phyloP scores from a whole-genome alignment of 805 yeast genomes.

The Candida ponderosae region DNA sequence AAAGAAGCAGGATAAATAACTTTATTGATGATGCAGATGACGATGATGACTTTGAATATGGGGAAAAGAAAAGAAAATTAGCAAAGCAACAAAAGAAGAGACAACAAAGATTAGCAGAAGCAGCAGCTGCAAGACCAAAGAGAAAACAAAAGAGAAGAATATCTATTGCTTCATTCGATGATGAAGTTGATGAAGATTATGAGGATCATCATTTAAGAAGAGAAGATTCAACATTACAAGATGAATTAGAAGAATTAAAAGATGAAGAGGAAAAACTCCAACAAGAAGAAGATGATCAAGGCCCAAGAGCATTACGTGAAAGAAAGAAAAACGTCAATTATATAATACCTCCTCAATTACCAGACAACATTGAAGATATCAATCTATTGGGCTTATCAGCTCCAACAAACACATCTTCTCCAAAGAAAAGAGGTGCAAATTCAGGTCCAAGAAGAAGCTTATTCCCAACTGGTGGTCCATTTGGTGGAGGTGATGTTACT shows the following conservation, averaged over 20 bases:
- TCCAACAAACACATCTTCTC: conserved; percentile 20
- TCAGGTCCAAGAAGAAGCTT: conserved; percentile 55
- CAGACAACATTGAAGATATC: conserved; percentile 22
- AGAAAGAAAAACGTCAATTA: conserved; percentile 73
- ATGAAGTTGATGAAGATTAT: conserved; percentile 17
- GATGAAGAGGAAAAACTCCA: conserved; percentile 40
- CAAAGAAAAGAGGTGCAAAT: conserved; percentile 30
- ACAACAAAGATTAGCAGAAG: conserved; percentile 7
- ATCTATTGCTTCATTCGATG: conserved; percentile 8
- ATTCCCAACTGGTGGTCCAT: conserved; percentile 94
- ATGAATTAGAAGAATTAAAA: conserved; percentile 60
- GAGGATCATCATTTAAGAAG: conserved; percentile 8
- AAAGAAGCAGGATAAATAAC: conserved; percentile 18
- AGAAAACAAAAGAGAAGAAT: conserved; percentile 14
- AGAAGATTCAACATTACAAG: conserved; percentile 35
- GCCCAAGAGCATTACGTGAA: conserved; percentile 48
- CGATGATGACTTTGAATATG: conserved; percentile 21
- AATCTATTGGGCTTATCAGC: conserved; percentile 3
- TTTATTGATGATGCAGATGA: conserved; percentile 21
- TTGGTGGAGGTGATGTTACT: conserved; percentile 91
- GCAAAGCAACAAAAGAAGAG: conserved; percentile 7
- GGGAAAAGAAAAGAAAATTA: conserved; percentile 1
- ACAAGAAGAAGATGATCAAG: conserved; percentile 18
- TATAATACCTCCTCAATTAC: conserved; percentile 75
- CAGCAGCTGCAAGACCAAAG: conserved; percentile 8